These are phyloP conservation scores for Suhomyces sp. DNA, from an alignment of 805 yeast genomes.

Conservation along the genomic window DNA sequence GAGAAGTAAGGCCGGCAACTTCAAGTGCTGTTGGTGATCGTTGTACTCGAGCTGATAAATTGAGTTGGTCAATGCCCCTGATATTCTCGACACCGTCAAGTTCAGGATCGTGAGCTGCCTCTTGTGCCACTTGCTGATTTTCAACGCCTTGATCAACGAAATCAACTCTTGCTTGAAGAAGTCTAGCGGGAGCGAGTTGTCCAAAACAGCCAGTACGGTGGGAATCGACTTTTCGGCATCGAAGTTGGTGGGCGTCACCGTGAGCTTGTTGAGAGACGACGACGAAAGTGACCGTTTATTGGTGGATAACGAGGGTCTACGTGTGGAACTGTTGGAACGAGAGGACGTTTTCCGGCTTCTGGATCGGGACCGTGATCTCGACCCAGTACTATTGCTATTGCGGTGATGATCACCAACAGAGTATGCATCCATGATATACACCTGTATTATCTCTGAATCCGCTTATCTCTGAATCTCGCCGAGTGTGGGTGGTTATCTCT, in stretches of 20 bases:
- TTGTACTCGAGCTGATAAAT: conserved; percentile 71
- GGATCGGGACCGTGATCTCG: conserved; percentile 39
- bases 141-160: conserved; percentile 57
- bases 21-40: conserved; percentile 26
- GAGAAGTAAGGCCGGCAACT: conserved; percentile 61
- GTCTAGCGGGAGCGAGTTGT: conserved; percentile 75
- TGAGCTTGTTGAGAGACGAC: conserved; percentile 30
- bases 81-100: conserved; percentile 61
- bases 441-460: neutral
- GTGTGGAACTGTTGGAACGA: conserved; percentile 30
- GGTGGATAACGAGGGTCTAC: conserved; percentile 15
- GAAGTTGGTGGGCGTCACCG: conserved; percentile 24
- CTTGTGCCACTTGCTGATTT: conserved; percentile 77
- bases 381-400: conserved; percentile 16
- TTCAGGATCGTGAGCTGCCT: conserved; percentile 40
- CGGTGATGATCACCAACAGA: conserved; percentile 1
- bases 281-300: conserved; percentile 28
- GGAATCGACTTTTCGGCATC: conserved; percentile 38
- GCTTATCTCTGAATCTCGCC: neutral
- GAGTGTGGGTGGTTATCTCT: neutral
- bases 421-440: conserved; percentile 11
- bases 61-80: conserved; percentile 93
- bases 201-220: conserved; percentile 58
- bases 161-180: conserved; percentile 82
- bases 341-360: conserved; percentile 32